Conservation (phyloP, 305 asterid genomes). For the Fraxinus xanthoxyloides region DNA sequence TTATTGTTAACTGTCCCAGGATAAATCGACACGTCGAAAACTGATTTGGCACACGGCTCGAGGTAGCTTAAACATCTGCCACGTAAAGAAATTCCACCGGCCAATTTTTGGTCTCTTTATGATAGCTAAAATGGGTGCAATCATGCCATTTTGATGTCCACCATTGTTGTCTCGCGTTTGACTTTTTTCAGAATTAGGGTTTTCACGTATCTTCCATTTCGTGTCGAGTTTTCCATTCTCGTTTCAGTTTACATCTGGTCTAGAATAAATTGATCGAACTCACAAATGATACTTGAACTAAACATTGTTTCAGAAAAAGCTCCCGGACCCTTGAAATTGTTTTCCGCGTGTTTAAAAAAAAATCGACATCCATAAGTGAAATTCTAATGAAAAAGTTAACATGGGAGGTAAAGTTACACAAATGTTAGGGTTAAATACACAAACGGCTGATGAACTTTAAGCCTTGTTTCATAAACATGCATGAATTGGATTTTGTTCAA, state of each 20-base stretch:
- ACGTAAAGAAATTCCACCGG: slow-evolving; percentile 6
- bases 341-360: too few species aligned
- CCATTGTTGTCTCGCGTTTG: not conserved
- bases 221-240: not conserved
- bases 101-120: not conserved
- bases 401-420: too few species aligned
- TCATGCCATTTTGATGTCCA: not conserved
- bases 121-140: not conserved
- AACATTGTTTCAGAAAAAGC: too few species aligned
- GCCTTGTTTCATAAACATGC: not conserved
- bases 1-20: slow-evolving; percentile 8
- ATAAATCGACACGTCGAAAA: slow-evolving; percentile 9
- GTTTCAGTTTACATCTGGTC: not conserved
- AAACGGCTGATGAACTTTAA: not conserved
- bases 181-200: not conserved
- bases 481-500: not conserved
- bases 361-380: too few species aligned
- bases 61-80: slow-evolving; percentile 18
- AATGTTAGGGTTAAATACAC: too few species aligned
- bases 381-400: too few species aligned
- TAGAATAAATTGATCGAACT: not conserved
- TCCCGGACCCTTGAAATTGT: too few species aligned
- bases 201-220: not conserved
- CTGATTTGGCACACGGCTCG: not conserved
- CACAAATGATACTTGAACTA: too few species aligned